Conservation (phyloP, 306 rosid species). For the Ziziphus jujuba region DNA sequence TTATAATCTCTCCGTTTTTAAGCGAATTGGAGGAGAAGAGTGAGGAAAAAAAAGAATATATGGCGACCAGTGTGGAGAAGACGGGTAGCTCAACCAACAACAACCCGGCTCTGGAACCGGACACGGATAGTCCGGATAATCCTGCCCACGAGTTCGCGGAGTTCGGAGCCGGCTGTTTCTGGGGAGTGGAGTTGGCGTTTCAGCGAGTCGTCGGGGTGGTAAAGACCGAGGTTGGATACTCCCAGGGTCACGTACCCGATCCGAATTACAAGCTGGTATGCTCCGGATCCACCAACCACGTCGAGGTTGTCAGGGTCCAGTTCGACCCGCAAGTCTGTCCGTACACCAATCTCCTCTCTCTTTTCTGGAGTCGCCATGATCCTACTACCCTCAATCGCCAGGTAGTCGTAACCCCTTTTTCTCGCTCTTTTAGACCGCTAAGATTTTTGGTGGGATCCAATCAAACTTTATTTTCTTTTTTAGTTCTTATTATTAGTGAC, state of each 20-base stretch:
- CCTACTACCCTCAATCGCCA: constrained; percentile 77
- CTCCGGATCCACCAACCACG: constrained; percentile 67
- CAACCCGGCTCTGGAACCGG: constrained; percentile 59
- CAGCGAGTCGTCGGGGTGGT: constrained; percentile 71
- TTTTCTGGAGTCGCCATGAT: constrained; percentile 75
- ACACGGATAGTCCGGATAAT: constrained; percentile 50
- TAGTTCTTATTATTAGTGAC: no score
- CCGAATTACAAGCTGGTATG: constrained; percentile 65
- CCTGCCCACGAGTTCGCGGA: constrained; percentile 65
- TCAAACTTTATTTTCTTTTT: background rate
- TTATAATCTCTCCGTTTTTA: background rate
- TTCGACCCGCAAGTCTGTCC: constrained; percentile 69
- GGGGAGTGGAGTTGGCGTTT: constrained; percentile 78
- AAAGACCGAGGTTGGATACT: constrained; percentile 81
- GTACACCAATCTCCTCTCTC: constrained; percentile 48
- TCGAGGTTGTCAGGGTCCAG: constrained; percentile 73
- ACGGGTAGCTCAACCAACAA: background rate
- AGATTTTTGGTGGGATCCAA: background rate
- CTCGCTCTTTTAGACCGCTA: background rate
- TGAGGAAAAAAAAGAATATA: background rate
- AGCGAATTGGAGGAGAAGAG: background rate
- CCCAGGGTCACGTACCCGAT: constrained; percentile 67
- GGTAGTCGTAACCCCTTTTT: constrained; percentile 37
- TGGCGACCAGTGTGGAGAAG: constrained; percentile 15
- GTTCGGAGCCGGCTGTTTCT: constrained; percentile 90